Base-by-base conservation (phyloP, 345 rosid species). In the Orychophragmus violaceus region DNA sequence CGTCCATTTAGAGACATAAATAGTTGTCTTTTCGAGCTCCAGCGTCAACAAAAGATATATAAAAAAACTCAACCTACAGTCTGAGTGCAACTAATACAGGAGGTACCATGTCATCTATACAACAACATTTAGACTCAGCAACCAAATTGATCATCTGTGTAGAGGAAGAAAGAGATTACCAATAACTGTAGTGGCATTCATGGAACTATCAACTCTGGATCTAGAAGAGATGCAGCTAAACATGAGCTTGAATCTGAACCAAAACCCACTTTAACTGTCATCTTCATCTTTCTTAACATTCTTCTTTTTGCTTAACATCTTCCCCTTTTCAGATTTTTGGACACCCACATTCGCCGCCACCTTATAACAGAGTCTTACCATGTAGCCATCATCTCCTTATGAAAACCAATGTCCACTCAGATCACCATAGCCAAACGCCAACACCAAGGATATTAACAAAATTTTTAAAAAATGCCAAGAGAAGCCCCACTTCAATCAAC, bases 201-300 rank as follows among this genome's bases (percentile, higher is more conserved):
- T 53, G 41, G 95, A 83, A 77, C 82, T 85, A 68, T 87, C 91
- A 71, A 87, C 91, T 75, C 80, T n/a, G n/a, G n/a, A n/a, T n/a
- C n/a, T n/a, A n/a, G n/a, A n/a, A n/a, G n/a, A n/a, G n/a, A n/a
- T n/a, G n/a, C n/a, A n/a, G n/a, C n/a, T n/a, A n/a, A n/a, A n/a
- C n/a, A n/a, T n/a, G n/a, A n/a, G n/a, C n/a, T 87, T 74, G 60
- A 88, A 77, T 69, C 73, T 81, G 64, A 76, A 77, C 85, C 91
- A 85, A 70, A 87, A 85, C 11, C 92, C 87, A 74, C 75, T 64
- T 74, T 78, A 85, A 45, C 68, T 68, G 35, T n/a, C 77, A 32
- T 62, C 75, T 72, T 63, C 80, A 68, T 59, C 80, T 80, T 77
- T 79, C 71, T 64, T n/a, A n/a, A n/a, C n/a, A n/a, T n/a, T n/a